These are phyloP conservation scores for Setaria italica DNA, from an alignment of 202 grass and related monocot genomes.

Conservation along the genomic window DNA sequence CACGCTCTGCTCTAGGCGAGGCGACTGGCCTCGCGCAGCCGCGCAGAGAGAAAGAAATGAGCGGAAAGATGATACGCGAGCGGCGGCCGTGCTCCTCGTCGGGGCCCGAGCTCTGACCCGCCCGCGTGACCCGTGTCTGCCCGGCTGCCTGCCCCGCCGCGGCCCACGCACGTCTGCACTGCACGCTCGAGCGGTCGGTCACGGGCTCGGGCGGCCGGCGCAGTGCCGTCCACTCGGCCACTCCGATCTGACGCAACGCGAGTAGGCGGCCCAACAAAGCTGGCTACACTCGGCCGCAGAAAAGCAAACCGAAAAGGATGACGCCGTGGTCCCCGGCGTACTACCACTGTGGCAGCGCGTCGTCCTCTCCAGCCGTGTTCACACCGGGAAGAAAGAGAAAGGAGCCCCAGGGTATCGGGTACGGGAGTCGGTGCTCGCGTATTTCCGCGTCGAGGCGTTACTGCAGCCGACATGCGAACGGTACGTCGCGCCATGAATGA, in stretches of 20 bases:
- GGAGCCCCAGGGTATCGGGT: too few species aligned
- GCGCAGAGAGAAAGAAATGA: neutral
- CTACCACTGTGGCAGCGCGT: neutral
- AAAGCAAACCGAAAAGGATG: neutral
- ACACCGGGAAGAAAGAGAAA: neutral
- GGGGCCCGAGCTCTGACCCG: neutral
- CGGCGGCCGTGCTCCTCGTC: neutral
- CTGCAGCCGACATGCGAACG: slow-evolving; percentile 17
- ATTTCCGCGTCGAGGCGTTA: neutral
- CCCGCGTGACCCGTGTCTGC: neutral
- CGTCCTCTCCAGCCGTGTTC: neutral
- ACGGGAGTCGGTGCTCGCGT: neutral
- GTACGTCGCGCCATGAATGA: neutral
- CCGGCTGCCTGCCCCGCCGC: neutral
- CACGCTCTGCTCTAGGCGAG: neutral
- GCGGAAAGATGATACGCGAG: neutral
- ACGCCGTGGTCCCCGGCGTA: neutral
- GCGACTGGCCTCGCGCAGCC: too few species aligned
- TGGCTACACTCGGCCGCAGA: neutral
- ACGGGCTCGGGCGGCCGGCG: neutral
- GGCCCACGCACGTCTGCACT: neutral
- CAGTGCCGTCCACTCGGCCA: neutral
- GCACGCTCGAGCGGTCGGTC: neutral
- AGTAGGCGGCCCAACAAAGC: slow-evolving; percentile 17
- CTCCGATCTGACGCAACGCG: slow-evolving; percentile 15